phyloP scores from a whole-genome alignment of 306 rosid species.

The Vicia villosa region DNA sequence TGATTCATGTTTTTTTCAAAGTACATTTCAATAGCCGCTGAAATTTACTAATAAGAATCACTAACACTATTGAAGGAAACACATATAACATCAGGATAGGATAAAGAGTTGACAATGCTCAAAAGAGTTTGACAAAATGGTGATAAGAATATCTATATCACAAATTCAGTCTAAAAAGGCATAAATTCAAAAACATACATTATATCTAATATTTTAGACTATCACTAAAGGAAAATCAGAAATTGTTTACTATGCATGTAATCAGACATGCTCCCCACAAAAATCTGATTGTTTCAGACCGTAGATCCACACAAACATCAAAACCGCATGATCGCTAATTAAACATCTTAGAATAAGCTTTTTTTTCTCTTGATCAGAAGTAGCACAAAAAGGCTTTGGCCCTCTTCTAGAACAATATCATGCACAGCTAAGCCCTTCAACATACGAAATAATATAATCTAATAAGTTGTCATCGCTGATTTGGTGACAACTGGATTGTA shows the following conservation, averaged over 20 bases:
- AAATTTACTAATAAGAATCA: too few relatives aligned
- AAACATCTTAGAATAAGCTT: conserved; percentile 90
- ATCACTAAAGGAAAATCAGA: conserved; percentile 30
- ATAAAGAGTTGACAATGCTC: conserved; percentile 1
- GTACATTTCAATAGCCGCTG: too few relatives aligned
- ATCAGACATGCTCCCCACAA: conserved; percentile 29
- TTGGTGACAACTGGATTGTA: not conserved
- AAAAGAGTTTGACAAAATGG: conserved; percentile 36
- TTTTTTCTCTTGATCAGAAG: conserved; percentile 71
- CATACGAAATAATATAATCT: not conserved
- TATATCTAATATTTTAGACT: conserved; percentile 38
- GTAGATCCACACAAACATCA: conserved; percentile 17
- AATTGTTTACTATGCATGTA: conserved; percentile 32
- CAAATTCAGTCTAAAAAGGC: conserved; percentile 21
- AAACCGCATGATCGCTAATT: conserved; percentile 37
- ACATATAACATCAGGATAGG: conserved; percentile 12
- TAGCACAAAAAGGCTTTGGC: too few relatives aligned
- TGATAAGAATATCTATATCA: conserved; percentile 6
- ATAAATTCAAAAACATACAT: conserved; percentile 26
- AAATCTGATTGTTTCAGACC: conserved; percentile 19
- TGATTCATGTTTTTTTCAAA: too few relatives aligned
- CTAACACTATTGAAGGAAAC: conserved; percentile 22
- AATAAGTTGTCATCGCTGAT: not conserved
- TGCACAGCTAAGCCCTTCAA: not conserved
- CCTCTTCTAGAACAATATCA: not conserved